Base-by-base conservation (phyloP, 75 land plant genomes). In the Selaginella tamariscina region DNA sequence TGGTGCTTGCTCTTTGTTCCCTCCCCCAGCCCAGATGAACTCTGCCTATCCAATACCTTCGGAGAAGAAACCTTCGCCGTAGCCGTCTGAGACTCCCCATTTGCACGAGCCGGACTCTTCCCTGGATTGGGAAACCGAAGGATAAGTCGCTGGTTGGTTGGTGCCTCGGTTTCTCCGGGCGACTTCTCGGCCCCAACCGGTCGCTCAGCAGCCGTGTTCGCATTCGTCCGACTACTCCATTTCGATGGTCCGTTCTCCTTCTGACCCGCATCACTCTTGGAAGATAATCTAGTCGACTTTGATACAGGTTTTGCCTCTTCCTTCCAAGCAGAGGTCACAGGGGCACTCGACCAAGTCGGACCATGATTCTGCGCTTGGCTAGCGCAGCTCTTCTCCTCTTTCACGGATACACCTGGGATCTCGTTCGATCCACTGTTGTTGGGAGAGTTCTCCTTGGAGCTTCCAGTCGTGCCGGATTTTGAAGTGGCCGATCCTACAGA, bases 111-210 rank as follows among this genome's bases (percentile, higher is more conserved):
- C 67, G 98, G 98, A 66, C 83, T 89, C 13, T 83, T 70, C 1
- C 84, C 87, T 69, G 81, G 76, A 63, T 95, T 95, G 21, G 99
- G 92, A 56, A 95, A 68, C 72, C 84, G 85, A 8, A 95, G 96
- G 73, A 95, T 84, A n/a, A 95, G 56, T 32, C 85, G 80, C 56
- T 78, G 86, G 73, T 71, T 78, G 54, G 56, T 82, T 1, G 76
- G 77, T 68, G 79, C 74, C 39, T 83, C 89, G 13, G 24, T 39
- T 5, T 39, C 49, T 5, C 49, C 49, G 15, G 49, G 49, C 11
- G 49, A 39, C 49, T 39, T 39, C 49, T 39, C 49, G 11, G 49
- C 5, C 15, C 49, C 49, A 39, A 15, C 49, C 5, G 49, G 49
- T 15, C 49, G 5, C 49, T 39, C 49, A 15, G 49, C 49, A 15